Base-by-base conservation (phyloP, 2,329 filamentous ascomycete genomes). In the Trichoderma sp. region DNA sequence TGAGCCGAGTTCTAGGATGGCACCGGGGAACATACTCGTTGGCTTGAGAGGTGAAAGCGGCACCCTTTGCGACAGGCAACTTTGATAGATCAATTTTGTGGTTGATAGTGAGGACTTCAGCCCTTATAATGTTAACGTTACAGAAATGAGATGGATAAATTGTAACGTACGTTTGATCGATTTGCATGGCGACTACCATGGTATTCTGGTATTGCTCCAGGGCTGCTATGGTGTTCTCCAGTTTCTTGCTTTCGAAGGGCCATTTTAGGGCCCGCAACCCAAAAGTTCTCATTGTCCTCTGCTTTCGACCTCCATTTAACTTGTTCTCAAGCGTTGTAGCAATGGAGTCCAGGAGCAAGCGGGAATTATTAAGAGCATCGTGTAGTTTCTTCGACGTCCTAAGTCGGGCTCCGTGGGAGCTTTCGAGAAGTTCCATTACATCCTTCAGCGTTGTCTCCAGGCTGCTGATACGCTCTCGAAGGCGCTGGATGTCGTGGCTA, bases 11-110 rank as follows among this genome's bases (percentile, higher is more conserved):
- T 45, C 41, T 45, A n/a, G 41, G 41, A n/a, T 45, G 41, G 41
- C 41, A 45, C 3, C 41, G 41, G 1, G 41, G 41, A 45, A 1
- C 41, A 45, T 45, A 45, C 7, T 45, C 41, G 41, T 45, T 45
- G 3, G 41, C 41, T 45, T 45, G 41, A 45, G 41, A 45, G 41
- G n/a, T 45, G 7, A 1, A 45, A 45, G 41, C 41, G 41, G 41
- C 41, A 0, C 41, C 41, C 3, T n/a, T 45, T 45, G 41, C 41
- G 41, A 45, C 1, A 0, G 41, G 41, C 0, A 45, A 0, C 0
- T 45, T 45, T 0, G 41, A 45, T 0, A 45, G 0, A 0, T 45
- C 41, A 2, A 45, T 45, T 2, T 45, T 45, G 16, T 45, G 41
- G 7, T n/a, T n/a, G 1, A 45, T 45, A 45, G 16, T 45, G 41